phyloP scores from a whole-genome alignment of 2,329 filamentous ascomycete species.

The Gremmenia infestans region DNA sequence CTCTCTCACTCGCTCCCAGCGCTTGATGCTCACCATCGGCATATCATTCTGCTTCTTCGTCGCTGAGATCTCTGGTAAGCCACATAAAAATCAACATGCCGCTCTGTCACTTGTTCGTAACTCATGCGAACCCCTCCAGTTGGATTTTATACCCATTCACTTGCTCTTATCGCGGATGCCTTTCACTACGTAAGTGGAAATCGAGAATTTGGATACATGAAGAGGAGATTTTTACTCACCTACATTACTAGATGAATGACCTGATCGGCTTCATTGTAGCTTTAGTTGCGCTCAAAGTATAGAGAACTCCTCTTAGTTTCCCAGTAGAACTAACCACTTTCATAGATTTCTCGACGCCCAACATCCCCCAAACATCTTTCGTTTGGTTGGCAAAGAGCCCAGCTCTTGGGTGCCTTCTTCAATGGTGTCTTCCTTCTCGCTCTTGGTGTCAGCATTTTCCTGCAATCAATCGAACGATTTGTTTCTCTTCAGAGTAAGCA shows the following conservation, averaged over 20 bases:
- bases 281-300: conserved; percentile 56
- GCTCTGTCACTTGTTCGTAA: background rate
- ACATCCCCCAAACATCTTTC: conserved; percentile 55
- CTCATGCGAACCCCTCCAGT: conserved; percentile 35
- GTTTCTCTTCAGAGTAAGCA: conserved; percentile 48
- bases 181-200: conserved; percentile 61
- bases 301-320: conserved; percentile 18
- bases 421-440: conserved; percentile 72
- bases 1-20: background rate
- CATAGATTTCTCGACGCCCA: conserved; percentile 51
- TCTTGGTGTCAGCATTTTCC: conserved; percentile 64
- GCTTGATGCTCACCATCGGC: conserved; percentile 28
- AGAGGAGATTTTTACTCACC: background rate
- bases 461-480: conserved; percentile 71
- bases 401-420: conserved; percentile 73
- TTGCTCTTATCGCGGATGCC: conserved; percentile 71
- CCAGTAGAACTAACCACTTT: background rate
- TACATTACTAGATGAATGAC: conserved; percentile 55
- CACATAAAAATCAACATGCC: background rate
- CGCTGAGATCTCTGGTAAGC: conserved; percentile 40
- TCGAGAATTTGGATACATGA: background rate
- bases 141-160: conserved; percentile 64
- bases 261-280: conserved; percentile 65
- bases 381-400: conserved; percentile 73
- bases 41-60: conserved; percentile 44